Evolutionary conservation across 805 yeast species (phyloP).

Genomic region (Hanseniaspora vineae): DNA sequence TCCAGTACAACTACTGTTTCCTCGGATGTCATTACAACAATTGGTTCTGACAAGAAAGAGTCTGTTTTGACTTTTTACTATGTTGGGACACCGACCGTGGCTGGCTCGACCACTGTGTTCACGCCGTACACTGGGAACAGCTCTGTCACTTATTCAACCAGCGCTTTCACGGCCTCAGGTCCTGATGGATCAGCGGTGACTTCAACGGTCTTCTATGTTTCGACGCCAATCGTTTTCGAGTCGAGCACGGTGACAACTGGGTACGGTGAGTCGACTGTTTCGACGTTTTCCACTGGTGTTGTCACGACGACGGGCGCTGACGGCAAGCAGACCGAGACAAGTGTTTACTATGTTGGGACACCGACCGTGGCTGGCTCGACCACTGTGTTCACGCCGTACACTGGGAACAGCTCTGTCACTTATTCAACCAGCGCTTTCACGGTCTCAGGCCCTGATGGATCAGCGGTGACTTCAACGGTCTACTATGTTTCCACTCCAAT

Average conservation of each 20-base stretch:
- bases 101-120: constrained; percentile 3
- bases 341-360: too few relatives aligned
- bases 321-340: too few relatives aligned
- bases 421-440: constrained; percentile 5
- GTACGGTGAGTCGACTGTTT: too few relatives aligned
- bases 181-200: constrained; percentile 5
- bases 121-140: not conserved
- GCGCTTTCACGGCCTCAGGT: constrained; percentile 4
- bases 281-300: too few relatives aligned
- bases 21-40: constrained; percentile 5
- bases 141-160: constrained; percentile 5
- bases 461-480: constrained; percentile 3
- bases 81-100: constrained; percentile 6
- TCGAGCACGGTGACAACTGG: too few relatives aligned
- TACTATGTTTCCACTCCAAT: constrained; percentile 7
- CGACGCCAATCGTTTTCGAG: constrained; percentile 3
- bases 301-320: too few relatives aligned
- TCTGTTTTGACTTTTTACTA: constrained; percentile 5
- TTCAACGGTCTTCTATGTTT: constrained; percentile 5
- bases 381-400: not conserved
- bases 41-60: constrained; percentile 6
- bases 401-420: not conserved
- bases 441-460: constrained; percentile 6
- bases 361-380: not conserved
- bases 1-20: constrained; percentile 1